Conservation (phyloP, 352 stramenopile genomes). For the Phytopythium delawarense region DNA sequence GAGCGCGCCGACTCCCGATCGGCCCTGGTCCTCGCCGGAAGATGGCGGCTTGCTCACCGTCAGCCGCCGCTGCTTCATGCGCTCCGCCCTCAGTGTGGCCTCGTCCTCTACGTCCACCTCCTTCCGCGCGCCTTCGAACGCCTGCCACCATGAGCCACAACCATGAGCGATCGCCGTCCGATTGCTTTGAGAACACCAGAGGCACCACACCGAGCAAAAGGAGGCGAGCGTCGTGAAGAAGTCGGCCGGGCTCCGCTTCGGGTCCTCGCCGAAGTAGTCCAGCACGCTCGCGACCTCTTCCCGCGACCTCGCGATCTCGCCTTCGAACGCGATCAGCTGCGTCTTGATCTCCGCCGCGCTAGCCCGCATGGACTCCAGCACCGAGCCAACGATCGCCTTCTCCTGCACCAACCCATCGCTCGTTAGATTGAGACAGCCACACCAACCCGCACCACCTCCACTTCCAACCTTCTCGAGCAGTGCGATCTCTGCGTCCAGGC, state of each 20-base stretch:
- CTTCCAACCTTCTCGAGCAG: conserved; percentile 35
- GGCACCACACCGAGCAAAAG: conserved; percentile 51
- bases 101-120: conserved; percentile 73
- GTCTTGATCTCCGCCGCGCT: conserved; percentile 29
- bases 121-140: conserved; percentile 59
- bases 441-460: neutral
- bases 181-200: neutral
- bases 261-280: conserved; percentile 85
- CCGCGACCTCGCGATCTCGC: conserved; percentile 28
- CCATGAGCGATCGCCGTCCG: neutral
- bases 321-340: conserved; percentile 39
- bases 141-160: conserved; percentile 12
- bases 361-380: conserved; percentile 31
- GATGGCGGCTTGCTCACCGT: neutral
- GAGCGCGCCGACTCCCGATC: neutral
- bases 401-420: conserved; percentile 7
- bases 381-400: neutral
- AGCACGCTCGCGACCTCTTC: conserved; percentile 73
- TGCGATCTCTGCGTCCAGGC: conserved; percentile 41
- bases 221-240: conserved; percentile 84
- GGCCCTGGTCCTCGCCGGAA: neutral
- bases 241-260: conserved; percentile 56
- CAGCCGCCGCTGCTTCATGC: conserved; percentile 27
- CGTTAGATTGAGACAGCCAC: neutral
- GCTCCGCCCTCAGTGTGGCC: conserved; percentile 44